Conservation (phyloP, 768 basidiomycete genomes). For the Hydnomerulius pinastri region DNA sequence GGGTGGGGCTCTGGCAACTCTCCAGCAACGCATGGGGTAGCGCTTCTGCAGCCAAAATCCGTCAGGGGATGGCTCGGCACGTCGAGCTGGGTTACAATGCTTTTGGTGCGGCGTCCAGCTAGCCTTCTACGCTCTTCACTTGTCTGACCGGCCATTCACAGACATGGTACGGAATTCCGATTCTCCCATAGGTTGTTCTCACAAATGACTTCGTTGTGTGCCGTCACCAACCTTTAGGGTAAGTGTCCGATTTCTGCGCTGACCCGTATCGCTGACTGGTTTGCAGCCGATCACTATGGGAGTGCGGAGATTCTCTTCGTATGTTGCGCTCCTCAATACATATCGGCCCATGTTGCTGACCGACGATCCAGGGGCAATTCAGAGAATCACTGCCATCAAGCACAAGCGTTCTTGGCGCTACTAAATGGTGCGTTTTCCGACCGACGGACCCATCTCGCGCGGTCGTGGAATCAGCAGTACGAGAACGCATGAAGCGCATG, state of each 20-base stretch:
- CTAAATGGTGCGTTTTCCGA: conserved; percentile 86
- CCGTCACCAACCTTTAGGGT: conserved; percentile 25
- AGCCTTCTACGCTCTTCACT: conserved; percentile 10
- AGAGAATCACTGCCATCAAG: conserved; percentile 44
- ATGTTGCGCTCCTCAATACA: conserved; percentile 25
- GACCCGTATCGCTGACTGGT: conserved; percentile 11
- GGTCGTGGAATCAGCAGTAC: conserved; percentile 61
- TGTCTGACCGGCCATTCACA: conserved; percentile 24
- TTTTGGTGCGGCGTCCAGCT: conserved; percentile 36
- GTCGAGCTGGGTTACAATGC: conserved; percentile 54
- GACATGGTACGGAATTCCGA: conserved; percentile 54
- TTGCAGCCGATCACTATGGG: conserved; percentile 83
- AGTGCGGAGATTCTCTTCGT: conserved; percentile 82
- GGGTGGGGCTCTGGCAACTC: conserved; percentile 84
- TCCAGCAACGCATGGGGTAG: conserved; percentile 87
- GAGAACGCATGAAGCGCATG: conserved; percentile 73
- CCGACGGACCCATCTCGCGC: conserved; percentile 49
- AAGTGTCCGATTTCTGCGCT: conserved; percentile 6
- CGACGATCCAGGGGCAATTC: conserved; percentile 64
- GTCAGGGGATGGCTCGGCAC: conserved; percentile 66
- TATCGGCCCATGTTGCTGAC: conserved; percentile 1
- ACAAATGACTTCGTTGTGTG: conserved; percentile 3
- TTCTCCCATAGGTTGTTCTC: conserved; percentile 6
- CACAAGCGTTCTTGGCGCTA: conserved; percentile 62
- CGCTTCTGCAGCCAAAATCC: conserved; percentile 63